Evolutionary conservation across 345 rosid genomes (phyloP), one percentile per base, ranked within the genome.

Genomic region (Eucalyptus cloeziana): DNA sequence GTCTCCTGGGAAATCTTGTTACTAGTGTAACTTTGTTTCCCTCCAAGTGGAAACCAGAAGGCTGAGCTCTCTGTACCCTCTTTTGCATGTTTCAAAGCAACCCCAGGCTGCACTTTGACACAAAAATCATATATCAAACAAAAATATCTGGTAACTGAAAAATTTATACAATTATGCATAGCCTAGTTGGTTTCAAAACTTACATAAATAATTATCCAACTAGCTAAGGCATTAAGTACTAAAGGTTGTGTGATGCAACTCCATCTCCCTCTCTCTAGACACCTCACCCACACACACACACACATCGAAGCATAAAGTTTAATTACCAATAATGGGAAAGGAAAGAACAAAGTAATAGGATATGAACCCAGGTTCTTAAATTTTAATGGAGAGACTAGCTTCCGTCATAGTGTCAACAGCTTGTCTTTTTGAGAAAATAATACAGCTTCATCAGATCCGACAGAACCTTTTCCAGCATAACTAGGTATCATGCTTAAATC

Each of bases 11-110:
- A 89, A 90, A 91, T 91, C 83, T 94, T 96, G 93, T 95, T 95
- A 93, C 96, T 95, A 89, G 93, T 94, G 94, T 95, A 96, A 91
- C 92, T 94, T 93, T 98, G 99, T 93, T 98, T 98, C 60, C 99
- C 99, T 90, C 99, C 99, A 90, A 98, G 97, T 88, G 99, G 95
- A 94, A 90, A 94, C 99, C 99, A 98, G 92, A 98, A 98, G 88
- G 98, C 89, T 44, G 99, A 96, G 93, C 95, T 98, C 93, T 97
- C 99, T 31, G 99, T 96, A 88, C 99, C 99, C 93, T 98, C 99
- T 91, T 97, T 98, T 62, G 97, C 95, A 92, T 96, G 98, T 93
- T 98, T 98, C 90, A 98, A 54, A 92, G 95, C 86, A 89, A 90
- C 94, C 89, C 99, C 99, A 54, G 99, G 98, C 99, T 98, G 95